Conservation (phyloP, 2,329 filamentous ascomycete genomes). For the Fusarium nanum region DNA sequence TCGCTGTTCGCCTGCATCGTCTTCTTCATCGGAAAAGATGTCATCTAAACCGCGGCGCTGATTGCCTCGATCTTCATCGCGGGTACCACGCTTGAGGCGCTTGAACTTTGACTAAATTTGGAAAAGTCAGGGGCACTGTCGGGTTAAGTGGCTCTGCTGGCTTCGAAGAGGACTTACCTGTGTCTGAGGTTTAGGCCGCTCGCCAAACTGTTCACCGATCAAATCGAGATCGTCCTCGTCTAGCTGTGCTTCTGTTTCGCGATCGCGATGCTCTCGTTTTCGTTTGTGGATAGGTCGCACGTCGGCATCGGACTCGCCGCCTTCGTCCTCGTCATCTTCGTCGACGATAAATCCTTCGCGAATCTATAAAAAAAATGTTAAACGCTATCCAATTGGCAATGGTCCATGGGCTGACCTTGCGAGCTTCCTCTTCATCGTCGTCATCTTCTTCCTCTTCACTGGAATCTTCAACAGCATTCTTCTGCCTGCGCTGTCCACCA, state of each 20-base stretch:
- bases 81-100: slow-evolving; percentile 91
- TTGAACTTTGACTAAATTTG: slow-evolving; percentile 84
- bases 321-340: slow-evolving; percentile 84
- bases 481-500: slow-evolving; percentile 68
- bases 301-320: slow-evolving; percentile 66
- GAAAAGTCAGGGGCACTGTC: slow-evolving; percentile 3
- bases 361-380: slow-evolving; percentile 65
- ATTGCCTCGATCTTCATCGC: slow-evolving; percentile 72
- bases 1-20: slow-evolving; percentile 71
- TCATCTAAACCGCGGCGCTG: slow-evolving; percentile 82
- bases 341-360: slow-evolving; percentile 97
- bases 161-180: slow-evolving; percentile 70
- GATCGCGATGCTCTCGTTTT: slow-evolving; percentile 81
- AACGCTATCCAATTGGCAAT: slow-evolving; percentile 1
- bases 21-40: slow-evolving; percentile 96
- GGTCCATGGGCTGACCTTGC: slow-evolving; percentile 66
- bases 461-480: slow-evolving; percentile 74
- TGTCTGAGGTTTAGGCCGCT: slow-evolving; percentile 68
- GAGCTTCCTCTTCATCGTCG: slow-evolving; percentile 87
- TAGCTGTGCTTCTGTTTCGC: slow-evolving; percentile 86
- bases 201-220: slow-evolving; percentile 84
- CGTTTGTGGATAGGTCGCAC: slow-evolving; percentile 69
- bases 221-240: slow-evolving; percentile 97
- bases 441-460: slow-evolving; percentile 94
- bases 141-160: not conserved